These are phyloP conservation scores for Wickerhamiella qilinensis DNA, from an alignment of 805 yeast genomes.

Conservation along the genomic window DNA sequence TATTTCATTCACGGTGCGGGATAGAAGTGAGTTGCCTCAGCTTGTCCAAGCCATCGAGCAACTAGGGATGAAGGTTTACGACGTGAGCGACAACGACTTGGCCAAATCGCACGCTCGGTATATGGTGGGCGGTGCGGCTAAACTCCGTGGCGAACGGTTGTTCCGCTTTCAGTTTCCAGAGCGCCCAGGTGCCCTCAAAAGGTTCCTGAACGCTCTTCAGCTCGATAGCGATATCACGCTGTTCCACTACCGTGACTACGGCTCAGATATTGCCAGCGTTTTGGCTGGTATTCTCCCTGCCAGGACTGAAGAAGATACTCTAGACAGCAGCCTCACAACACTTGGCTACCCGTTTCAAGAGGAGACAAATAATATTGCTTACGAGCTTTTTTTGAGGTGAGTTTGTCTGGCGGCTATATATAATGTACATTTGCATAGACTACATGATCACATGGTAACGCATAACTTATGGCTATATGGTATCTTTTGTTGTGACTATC, in stretches of 20 bases:
- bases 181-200: constrained; percentile 83
- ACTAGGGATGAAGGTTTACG: constrained; percentile 58
- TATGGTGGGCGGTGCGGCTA: constrained; percentile 80
- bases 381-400: constrained; percentile 47
- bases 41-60: constrained; percentile 43
- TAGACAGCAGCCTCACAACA: constrained; percentile 49
- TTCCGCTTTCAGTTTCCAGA: constrained; percentile 91
- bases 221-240: constrained; percentile 81
- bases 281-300: constrained; percentile 85
- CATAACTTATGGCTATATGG: no score
- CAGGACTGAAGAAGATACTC: constrained; percentile 37
- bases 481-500: no score
- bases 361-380: constrained; percentile 77
- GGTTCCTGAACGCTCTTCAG: constrained; percentile 55
- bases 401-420: background rate
- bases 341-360: constrained; percentile 66
- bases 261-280: constrained; percentile 86
- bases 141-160: constrained; percentile 57
- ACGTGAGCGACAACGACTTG: constrained; percentile 81
- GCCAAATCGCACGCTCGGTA: constrained; percentile 96
- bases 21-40: constrained; percentile 56
- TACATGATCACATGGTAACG: no score
- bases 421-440: no score
- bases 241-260: constrained; percentile 95
- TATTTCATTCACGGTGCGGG: constrained; percentile 67